Evolutionary conservation across 2,329 filamentous ascomycete genomes (phyloP), one percentile per base, ranked within the genome.

Genomic region (Cladosporium sp.): DNA sequence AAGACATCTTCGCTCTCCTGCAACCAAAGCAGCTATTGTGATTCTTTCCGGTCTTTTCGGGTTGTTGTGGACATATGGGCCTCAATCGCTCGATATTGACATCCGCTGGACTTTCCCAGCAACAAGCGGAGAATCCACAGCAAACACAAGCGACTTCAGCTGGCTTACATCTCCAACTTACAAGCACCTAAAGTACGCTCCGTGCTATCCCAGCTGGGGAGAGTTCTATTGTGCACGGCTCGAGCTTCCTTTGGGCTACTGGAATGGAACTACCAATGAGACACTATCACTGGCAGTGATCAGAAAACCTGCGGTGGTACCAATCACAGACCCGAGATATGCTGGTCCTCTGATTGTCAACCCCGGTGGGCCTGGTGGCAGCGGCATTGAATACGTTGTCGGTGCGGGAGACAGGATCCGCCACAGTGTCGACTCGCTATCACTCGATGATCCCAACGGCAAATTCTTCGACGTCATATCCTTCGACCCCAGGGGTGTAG

Each of bases 221-320:
- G 66, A 65, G 2, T 80, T 81, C 63, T 76, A 82, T 68, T 85
- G 83, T 67, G 81, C 83, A n/a, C 76, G 80, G 6, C 72, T 86
- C 3, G 74, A 80, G 54, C 77, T 85, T 0, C 84, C 83, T 0
- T 78, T 85, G 71, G 81, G 79, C 65, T 73, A 70, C 58, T 83
- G 80, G 73, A 76, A 80, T 34, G 72, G 73, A 5, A 70, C 72
- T 0, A 75, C 79, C 43, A 69, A 74, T 23, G 67, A 39, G 43
- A 76, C 51, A 66, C 74, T 82, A 23, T 75, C 75, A 2, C 68
- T 85, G 28, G 82, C 82, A 3, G 72, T 85, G 11, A 76, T 80
- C n/a, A 79, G 79, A 30, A 74, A 80, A 8, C 81, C 83, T 0
- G 82, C 82, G 5, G 78, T 70, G 18, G 74, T 81, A 0, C 67